Percentiles rank a stretch among this genome's conserved stretches.
These are phyloP conservation scores for Ilex asprella DNA, from an alignment of 257 asterid species.

Conservation along the genomic window DNA sequence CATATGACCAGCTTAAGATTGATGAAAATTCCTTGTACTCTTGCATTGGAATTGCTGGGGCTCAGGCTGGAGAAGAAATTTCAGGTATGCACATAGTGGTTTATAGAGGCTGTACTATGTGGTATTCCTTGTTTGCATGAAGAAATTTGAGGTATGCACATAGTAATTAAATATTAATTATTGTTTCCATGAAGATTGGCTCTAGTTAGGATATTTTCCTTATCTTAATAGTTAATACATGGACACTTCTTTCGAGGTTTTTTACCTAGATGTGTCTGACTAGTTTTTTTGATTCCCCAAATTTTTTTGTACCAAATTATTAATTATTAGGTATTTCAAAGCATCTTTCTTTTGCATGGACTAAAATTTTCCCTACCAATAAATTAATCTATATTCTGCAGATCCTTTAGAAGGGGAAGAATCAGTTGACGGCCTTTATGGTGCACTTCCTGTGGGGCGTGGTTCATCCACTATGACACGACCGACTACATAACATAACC, in stretches of 20 bases:
- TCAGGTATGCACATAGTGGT: constrained; percentile 38
- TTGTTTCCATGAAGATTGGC: no score
- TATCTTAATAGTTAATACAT: not conserved
- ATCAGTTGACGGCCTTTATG: constrained; percentile 46
- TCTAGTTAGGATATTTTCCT: no score
- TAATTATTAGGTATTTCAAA: no score
- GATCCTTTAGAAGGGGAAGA: constrained; percentile 51
- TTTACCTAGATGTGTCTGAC: not conserved
- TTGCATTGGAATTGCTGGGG: constrained; percentile 89
- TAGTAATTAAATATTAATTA: no score
- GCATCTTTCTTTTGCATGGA: not conserved
- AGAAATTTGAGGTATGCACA: no score
- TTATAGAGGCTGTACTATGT: not conserved
- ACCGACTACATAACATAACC: constrained; percentile 72
- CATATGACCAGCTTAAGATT: constrained; percentile 77
- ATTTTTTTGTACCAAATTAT: not conserved
- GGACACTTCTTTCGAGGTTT: not conserved
- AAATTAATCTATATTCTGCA: constrained; percentile 22
- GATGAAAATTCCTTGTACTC: constrained; percentile 82
- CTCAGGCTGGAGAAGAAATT: constrained; percentile 70
- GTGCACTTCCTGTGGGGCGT: constrained; percentile 72
- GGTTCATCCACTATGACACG: constrained; percentile 95
- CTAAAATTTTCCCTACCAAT: not conserved
- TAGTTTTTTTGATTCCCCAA: not conserved
- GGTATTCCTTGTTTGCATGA: not conserved